These are phyloP conservation scores for Xylaria multiplex DNA, from an alignment of 2,329 filamentous ascomycete species.

Conservation along the genomic window DNA sequence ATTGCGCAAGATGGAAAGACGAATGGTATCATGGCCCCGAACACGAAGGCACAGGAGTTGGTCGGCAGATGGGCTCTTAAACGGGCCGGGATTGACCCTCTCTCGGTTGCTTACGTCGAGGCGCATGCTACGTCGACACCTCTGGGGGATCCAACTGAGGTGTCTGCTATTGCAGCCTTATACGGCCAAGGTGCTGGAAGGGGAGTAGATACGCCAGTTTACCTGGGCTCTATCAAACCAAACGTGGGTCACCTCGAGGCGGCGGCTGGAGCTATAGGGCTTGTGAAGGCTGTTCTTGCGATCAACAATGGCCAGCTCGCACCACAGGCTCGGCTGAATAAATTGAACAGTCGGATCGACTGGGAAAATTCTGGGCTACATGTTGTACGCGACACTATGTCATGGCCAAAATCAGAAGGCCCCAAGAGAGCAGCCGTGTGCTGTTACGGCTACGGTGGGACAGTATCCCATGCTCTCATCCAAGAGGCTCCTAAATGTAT, in stretches of 20 bases:
- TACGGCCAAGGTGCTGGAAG: constrained; percentile 27
- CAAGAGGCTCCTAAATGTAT: constrained; percentile 34
- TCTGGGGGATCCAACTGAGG: constrained; percentile 39
- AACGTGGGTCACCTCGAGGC: constrained; percentile 50
- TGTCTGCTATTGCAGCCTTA: constrained; percentile 42
- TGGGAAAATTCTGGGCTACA: constrained; percentile 44
- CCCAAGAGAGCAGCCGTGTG: constrained; percentile 46
- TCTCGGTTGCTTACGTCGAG: too few species aligned
- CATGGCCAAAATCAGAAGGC: constrained; percentile 36
- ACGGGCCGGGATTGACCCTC: too few species aligned
- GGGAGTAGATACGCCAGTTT: constrained; percentile 15
- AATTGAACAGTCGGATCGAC: constrained; percentile 49
- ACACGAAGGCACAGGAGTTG: too few species aligned
- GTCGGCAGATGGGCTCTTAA: too few species aligned
- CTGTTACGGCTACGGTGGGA: constrained; percentile 51
- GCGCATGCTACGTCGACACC: too few species aligned
- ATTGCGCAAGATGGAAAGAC: too few species aligned
- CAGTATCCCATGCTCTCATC: constrained; percentile 50
- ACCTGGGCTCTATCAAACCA: constrained; percentile 48
- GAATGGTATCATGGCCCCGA: too few species aligned
- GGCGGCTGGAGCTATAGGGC: constrained; percentile 43
- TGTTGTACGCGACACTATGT: constrained; percentile 40
- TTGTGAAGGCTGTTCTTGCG: constrained; percentile 46
- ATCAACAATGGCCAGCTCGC: constrained; percentile 42
- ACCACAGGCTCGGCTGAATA: constrained; percentile 50